Conservation (phyloP, 2,329 filamentous ascomycete species). For the Raffaelea albimanens region DNA sequence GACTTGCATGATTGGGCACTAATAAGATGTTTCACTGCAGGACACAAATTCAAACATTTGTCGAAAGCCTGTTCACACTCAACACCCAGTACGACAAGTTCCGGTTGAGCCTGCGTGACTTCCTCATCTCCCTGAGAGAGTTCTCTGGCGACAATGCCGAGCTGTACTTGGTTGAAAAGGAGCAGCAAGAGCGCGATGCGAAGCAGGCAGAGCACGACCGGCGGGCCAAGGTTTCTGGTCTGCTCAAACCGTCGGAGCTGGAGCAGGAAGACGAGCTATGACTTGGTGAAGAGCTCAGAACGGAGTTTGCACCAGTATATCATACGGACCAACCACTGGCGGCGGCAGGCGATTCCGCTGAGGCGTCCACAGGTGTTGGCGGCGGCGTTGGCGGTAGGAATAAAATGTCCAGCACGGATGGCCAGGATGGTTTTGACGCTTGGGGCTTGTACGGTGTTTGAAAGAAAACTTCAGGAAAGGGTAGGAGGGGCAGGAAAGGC, state of each 20-base stretch:
- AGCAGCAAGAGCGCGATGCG: slow-evolving; percentile 78
- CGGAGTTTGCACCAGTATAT: slow-evolving; percentile 42
- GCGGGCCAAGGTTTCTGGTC: slow-evolving; percentile 86
- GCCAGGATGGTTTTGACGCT: slow-evolving; percentile 7
- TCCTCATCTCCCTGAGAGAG: slow-evolving; percentile 94
- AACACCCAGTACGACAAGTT: slow-evolving; percentile 90
- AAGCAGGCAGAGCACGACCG: slow-evolving; percentile 85
- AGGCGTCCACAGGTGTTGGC: neutral
- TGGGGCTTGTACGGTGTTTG: slow-evolving; percentile 13
- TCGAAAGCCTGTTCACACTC: slow-evolving; percentile 77
- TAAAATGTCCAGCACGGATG: neutral
- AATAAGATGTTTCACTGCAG: slow-evolving; percentile 34
- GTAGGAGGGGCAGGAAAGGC: slow-evolving; percentile 1
- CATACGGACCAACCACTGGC: neutral
- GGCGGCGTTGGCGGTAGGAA: neutral
- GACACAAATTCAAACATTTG: slow-evolving; percentile 80
- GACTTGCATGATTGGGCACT: neutral
- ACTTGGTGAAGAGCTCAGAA: slow-evolving; percentile 62
- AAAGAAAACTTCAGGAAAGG: slow-evolving; percentile 2
- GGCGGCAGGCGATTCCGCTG: no score
- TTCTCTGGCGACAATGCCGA: slow-evolving; percentile 94
- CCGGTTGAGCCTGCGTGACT: slow-evolving; percentile 91
- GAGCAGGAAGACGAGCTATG: slow-evolving; percentile 83
- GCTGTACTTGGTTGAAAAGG: slow-evolving; percentile 86
- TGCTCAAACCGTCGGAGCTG: slow-evolving; percentile 95